Evolutionary conservation across 2,329 filamentous ascomycete genomes (phyloP).

Genomic region (Pseudogymnoascus sp.): DNA sequence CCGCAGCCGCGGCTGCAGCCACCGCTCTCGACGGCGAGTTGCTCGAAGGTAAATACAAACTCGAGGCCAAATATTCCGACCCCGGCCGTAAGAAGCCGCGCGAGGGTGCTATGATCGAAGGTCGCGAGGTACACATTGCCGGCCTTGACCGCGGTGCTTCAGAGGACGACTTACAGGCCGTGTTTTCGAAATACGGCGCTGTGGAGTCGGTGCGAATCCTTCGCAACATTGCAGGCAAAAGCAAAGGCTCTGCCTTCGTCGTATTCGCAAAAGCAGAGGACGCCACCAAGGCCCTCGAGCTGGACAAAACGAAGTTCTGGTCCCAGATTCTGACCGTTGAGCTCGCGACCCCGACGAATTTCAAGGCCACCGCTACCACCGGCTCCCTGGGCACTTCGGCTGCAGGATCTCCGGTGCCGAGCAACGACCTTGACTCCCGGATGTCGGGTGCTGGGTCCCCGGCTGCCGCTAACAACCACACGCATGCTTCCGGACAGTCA

Average conservation of each 20-base stretch:
- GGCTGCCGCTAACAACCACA: constrained; percentile 20
- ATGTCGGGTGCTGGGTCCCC: constrained; percentile 25
- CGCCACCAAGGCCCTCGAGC: constrained; percentile 53
- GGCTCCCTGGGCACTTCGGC: constrained; percentile 26
- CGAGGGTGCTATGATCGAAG: constrained; percentile 73
- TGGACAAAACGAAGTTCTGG: constrained; percentile 64
- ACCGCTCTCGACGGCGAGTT: constrained; percentile 62
- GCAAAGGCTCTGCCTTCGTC: constrained; percentile 73
- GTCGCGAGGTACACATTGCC: constrained; percentile 73
- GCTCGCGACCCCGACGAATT: constrained; percentile 46
- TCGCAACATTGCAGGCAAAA: constrained; percentile 56
- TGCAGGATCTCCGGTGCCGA: constrained; percentile 26
- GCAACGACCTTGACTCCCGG: constrained; percentile 26
- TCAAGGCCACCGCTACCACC: constrained; percentile 46
- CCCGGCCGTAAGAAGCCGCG: constrained; percentile 70
- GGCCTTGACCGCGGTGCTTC: constrained; percentile 54
- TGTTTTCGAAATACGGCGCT: constrained; percentile 68
- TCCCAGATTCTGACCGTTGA: constrained; percentile 60
- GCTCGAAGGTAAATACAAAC: constrained; percentile 58
- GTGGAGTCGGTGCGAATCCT: constrained; percentile 67
- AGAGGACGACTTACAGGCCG: constrained; percentile 59
- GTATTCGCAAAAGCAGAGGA: constrained; percentile 65
- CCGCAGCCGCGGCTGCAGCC: constrained; percentile 60
- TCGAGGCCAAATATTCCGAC: constrained; percentile 77
- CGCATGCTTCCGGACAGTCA: constrained; percentile 30